phyloP scores from a whole-genome alignment of 1,284 basidiomycete genomes.

The Singerocomus rubriflavus region DNA sequence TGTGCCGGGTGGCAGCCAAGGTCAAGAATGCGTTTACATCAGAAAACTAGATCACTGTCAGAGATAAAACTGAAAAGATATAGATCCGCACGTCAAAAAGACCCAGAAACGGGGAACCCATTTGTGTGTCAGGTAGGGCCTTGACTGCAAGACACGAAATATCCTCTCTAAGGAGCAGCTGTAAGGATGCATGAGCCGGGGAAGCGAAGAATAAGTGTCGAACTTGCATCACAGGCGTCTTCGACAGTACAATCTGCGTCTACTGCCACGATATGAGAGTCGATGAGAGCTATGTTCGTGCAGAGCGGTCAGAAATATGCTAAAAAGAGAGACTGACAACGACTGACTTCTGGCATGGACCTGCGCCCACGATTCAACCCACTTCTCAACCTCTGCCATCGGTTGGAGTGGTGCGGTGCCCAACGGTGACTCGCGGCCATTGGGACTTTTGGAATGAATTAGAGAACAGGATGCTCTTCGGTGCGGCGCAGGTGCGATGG shows the following conservation, averaged over 20 bases:
- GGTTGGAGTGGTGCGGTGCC: slow-evolving; percentile 13
- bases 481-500: slow-evolving; percentile 12
- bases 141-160: slow-evolving; percentile 63
- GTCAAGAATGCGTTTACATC: slow-evolving; percentile 81
- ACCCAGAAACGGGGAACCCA: slow-evolving; percentile 46
- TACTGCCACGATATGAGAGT: slow-evolving; percentile 58
- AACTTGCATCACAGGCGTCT: slow-evolving; percentile 71
- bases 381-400: slow-evolving; percentile 46
- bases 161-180: slow-evolving; percentile 63
- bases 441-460: slow-evolving; percentile 12
- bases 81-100: slow-evolving; percentile 65
- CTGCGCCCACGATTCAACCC: slow-evolving; percentile 55
- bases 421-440: slow-evolving; percentile 21
- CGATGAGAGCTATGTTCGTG: slow-evolving; percentile 53
- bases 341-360: slow-evolving; percentile 53
- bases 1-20: slow-evolving; percentile 72
- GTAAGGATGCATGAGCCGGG: slow-evolving; percentile 9
- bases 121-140: slow-evolving; percentile 31
- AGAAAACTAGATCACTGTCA: slow-evolving; percentile 53
- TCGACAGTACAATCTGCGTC: slow-evolving; percentile 69
- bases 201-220: not conserved
- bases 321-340: not conserved
- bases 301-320: not conserved
- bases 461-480: slow-evolving; percentile 21
- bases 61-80: not conserved